Evolutionary conservation across 2,329 filamentous ascomycete genomes (phyloP).

Genomic region (Venturia effusa): DNA sequence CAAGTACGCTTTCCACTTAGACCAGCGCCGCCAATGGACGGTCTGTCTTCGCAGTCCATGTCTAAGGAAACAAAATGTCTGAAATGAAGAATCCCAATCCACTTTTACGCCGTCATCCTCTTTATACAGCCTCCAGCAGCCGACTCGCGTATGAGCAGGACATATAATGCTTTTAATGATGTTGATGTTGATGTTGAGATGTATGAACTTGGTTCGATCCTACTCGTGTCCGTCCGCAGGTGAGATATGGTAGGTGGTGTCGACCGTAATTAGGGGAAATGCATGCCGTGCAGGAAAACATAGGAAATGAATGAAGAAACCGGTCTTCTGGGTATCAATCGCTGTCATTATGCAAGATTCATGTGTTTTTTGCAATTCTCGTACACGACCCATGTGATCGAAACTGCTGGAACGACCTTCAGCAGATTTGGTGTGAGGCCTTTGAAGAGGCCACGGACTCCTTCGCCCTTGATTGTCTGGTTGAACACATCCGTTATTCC

Average conservation of each 20-base stretch:
- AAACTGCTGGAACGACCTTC: slow-evolving; percentile 92
- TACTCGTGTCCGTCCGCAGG: too few relatives aligned
- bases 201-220: not conserved
- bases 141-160: not conserved
- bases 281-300: not conserved
- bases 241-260: not conserved
- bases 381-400: slow-evolving; percentile 49
- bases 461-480: slow-evolving; percentile 75
- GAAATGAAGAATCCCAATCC: not conserved
- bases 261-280: not conserved
- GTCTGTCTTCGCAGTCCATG: not conserved
- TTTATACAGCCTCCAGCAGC: not conserved
- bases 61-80: not conserved
- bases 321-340: slow-evolving; percentile 5
- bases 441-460: slow-evolving; percentile 79
- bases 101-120: not conserved
- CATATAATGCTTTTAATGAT: not conserved
- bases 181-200: not conserved
- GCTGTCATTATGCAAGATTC: slow-evolving; percentile 19
- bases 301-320: not conserved
- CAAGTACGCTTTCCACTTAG: not conserved
- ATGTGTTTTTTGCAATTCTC: slow-evolving; percentile 29
- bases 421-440: slow-evolving; percentile 89
- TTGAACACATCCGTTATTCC: slow-evolving; percentile 82
- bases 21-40: not conserved